Evolutionary conservation across 2,329 filamentous ascomycete species (phyloP).

Genomic region (Apiospora arundinis): DNA sequence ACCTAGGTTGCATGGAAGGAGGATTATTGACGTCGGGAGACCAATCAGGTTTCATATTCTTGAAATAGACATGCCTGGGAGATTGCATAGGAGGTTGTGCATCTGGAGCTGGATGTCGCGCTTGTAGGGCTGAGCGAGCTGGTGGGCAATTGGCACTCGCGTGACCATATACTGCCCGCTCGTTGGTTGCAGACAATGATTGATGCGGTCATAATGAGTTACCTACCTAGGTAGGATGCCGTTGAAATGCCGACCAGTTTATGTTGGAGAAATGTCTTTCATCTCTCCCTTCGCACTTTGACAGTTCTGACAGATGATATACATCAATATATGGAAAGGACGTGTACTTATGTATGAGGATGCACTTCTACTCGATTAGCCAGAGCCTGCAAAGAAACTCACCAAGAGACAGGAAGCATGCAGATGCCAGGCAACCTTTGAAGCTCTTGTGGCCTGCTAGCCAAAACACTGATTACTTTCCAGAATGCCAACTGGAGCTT

Average conservation of each 20-base stretch:
- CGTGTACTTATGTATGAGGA: background rate
- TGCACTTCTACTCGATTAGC: background rate
- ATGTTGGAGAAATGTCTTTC: too few relatives aligned
- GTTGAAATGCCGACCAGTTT: too few relatives aligned
- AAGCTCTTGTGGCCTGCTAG: background rate
- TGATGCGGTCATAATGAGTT: background rate
- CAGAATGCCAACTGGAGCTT: background rate
- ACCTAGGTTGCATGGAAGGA: background rate
- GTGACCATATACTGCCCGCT: background rate
- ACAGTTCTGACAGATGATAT: background rate
- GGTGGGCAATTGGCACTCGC: background rate
- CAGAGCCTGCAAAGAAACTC: background rate
- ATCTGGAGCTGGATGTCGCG: background rate
- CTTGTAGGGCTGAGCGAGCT: background rate
- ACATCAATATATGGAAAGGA: background rate
- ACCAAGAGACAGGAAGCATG: background rate
- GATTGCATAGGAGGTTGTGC: background rate
- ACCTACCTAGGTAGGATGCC: too few relatives aligned
- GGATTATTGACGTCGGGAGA: background rate
- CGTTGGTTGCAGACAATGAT: background rate
- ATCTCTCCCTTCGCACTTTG: background rate
- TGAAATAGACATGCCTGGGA: background rate
- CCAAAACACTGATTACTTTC: background rate
- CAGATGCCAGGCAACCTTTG: too few relatives aligned
- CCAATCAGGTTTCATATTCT: background rate